Evolutionary conservation across 2,329 filamentous ascomycete genomes (phyloP).

Genomic region (Colletotrichum caudatum): DNA sequence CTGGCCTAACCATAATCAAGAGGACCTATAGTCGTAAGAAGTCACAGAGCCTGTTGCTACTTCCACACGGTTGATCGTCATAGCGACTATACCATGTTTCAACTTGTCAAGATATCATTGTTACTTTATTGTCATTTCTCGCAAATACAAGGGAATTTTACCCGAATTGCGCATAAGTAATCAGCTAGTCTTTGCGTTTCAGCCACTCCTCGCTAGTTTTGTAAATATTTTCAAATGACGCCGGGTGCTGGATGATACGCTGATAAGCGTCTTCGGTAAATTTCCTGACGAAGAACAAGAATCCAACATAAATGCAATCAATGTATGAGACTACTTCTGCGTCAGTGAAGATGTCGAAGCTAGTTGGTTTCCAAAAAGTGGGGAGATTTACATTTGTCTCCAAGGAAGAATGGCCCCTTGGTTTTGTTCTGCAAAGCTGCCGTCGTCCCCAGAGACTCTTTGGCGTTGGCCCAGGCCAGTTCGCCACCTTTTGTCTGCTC

Average conservation of each 20-base stretch:
- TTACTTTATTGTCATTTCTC: not conserved
- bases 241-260: conserved; percentile 48
- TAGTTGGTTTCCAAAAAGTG: no score
- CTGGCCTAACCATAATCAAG: not conserved
- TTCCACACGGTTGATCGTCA: not conserved
- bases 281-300: conserved; percentile 58
- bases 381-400: conserved; percentile 58
- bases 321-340: conserved; percentile 54
- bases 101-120: not conserved
- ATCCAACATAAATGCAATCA: conserved; percentile 68
- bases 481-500: conserved; percentile 62
- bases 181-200: conserved; percentile 1
- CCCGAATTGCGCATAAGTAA: no score
- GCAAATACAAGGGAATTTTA: no score
- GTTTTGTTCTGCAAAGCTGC: conserved; percentile 66
- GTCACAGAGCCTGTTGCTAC: no score
- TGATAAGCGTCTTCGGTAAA: conserved; percentile 55
- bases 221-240: conserved; percentile 22
- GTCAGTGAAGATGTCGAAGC: not conserved
- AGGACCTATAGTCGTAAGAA: not conserved
- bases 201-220: conserved; percentile 36
- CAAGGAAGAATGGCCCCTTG: conserved; percentile 72
- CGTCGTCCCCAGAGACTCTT: conserved; percentile 51
- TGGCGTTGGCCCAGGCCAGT: conserved; percentile 60
- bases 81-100: not conserved